Evolutionary conservation across 1,139 yeast genomes (phyloP), one percentile per base, ranked within the genome.

Genomic region (Neolecta irregularis): DNA sequence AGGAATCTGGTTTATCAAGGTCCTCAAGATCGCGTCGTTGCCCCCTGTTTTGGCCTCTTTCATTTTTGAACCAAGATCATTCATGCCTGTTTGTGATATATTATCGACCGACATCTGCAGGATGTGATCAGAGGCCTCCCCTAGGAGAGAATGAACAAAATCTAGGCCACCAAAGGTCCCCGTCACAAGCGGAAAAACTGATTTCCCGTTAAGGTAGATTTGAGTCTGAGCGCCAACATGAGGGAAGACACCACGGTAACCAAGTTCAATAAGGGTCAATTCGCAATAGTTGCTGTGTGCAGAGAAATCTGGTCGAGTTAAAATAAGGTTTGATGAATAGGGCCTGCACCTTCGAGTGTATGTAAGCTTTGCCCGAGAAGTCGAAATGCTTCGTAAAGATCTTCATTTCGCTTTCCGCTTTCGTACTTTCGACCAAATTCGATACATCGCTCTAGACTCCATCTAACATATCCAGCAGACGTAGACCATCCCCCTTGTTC

Each of bases 141-240:
- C 51, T 13, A 47, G 35, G n/a, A 48, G 33, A 2, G 49, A 45
- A 34, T 47, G 51, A 24, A 48, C 40, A 29, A 49, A 49, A 23
- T 49, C 52, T 26, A 36, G 32, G 20, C 49, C 48, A 6, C 52
- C 52, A 43, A 48, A 49, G 7, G 52, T 47, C 16, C 52, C 52
- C 12, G 52, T 49, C n/a, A 48, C 47, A 19, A 49, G 30, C 17
- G 52, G 52, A 24, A 37, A 47, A 4, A 46, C 50, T 12, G 18
- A 33, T 30, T 43, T 44, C 5, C 50, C 49, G 6, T 44, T 37
- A 18, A 48, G 41, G 22, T 41, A 39, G 29, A 49, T 40, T 32
- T 13, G 30, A 16, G 49, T 44, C 21, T 47, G 32, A 17, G 42
- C 12, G 2, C 52, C 52, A 13, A 48, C 51, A 21, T 48, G 50